These are phyloP conservation scores for Glaciozyma antarctica DNA, from an alignment of 768 basidiomycete genomes.

Conservation along the genomic window DNA sequence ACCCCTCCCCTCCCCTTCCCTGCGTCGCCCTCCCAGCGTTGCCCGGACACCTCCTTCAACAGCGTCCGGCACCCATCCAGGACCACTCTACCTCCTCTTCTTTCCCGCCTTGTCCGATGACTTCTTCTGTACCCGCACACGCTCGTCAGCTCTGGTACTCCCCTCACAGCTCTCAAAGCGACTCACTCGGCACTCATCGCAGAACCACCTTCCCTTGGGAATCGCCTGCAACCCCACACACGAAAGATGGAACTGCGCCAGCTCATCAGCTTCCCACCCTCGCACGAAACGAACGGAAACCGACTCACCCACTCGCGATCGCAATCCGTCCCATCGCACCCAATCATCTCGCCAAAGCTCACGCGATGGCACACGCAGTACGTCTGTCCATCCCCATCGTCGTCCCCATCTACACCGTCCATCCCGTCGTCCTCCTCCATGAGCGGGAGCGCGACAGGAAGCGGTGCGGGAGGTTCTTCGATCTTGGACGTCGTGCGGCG, in stretches of 20 bases:
- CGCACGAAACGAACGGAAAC: neutral
- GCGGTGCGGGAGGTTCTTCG: slow-evolving; percentile 2
- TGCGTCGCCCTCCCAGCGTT: too few species aligned
- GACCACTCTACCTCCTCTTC: too few species aligned
- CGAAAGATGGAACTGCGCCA: slow-evolving; percentile 25
- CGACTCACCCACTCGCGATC: slow-evolving; percentile 30
- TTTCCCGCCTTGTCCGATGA: too few species aligned
- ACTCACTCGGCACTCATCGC: slow-evolving; percentile 21
- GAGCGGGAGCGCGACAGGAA: neutral
- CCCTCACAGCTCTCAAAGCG: too few species aligned
- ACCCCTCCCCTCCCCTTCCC: too few species aligned
- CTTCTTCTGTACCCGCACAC: too few species aligned
- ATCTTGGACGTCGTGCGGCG: slow-evolving; percentile 10
- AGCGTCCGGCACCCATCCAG: too few species aligned
- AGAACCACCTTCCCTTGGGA: slow-evolving; percentile 30
- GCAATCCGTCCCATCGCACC: slow-evolving; percentile 28
- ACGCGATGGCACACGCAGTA: slow-evolving; percentile 31
- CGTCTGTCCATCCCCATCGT: slow-evolving; percentile 29
- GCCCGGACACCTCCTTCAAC: too few species aligned
- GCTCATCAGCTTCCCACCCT: neutral
- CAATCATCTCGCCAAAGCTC: slow-evolving; percentile 33
- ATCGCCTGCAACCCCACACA: slow-evolving; percentile 30
- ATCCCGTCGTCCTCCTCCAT: slow-evolving; percentile 14
- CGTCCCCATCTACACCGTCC: slow-evolving; percentile 19
- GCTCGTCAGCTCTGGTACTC: too few species aligned